Evolutionary conservation across 768 basidiomycete genomes (phyloP).

Genomic region (Agrocybe pediades): DNA sequence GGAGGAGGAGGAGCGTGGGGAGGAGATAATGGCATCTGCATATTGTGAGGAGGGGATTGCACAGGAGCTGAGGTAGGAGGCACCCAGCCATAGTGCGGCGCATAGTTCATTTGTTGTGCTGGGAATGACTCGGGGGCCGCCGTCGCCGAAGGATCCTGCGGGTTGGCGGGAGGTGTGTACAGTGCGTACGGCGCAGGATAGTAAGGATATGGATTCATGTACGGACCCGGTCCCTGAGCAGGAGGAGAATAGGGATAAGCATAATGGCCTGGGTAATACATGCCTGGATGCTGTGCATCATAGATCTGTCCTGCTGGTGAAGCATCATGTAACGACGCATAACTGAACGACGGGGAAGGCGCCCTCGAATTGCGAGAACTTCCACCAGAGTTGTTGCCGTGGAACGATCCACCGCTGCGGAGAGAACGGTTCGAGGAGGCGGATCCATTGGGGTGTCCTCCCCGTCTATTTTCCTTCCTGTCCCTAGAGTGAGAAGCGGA

Average conservation of each 20-base stretch:
- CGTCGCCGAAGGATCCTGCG: constrained; percentile 34
- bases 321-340: constrained; percentile 73
- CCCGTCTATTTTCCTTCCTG: constrained; percentile 48
- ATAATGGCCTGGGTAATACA: constrained; percentile 52
- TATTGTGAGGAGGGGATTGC: constrained; percentile 30
- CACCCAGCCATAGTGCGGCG: constrained; percentile 36
- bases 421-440: constrained; percentile 63
- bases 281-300: constrained; percentile 44
- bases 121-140: constrained; percentile 36
- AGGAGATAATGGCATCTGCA: constrained; percentile 30
- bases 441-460: constrained; percentile 40
- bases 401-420: constrained; percentile 51
- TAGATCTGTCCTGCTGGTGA: constrained; percentile 42
- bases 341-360: constrained; percentile 76
- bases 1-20: constrained; percentile 28
- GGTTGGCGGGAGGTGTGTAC: constrained; percentile 35
- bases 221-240: constrained; percentile 37
- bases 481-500: constrained; percentile 54
- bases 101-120: constrained; percentile 31
- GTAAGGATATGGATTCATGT: constrained; percentile 43
- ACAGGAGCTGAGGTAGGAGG: constrained; percentile 31
- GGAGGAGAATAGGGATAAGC: constrained; percentile 52
- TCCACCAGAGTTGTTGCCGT: constrained; percentile 51
- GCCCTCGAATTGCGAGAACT: constrained; percentile 73
- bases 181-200: constrained; percentile 36